A percentile compares a stretch with the other conserved stretches of the same genome.
Evolutionary conservation across 2,329 filamentous ascomycete species (phyloP).

Genomic region (Pseudofabraea citricarpa): DNA sequence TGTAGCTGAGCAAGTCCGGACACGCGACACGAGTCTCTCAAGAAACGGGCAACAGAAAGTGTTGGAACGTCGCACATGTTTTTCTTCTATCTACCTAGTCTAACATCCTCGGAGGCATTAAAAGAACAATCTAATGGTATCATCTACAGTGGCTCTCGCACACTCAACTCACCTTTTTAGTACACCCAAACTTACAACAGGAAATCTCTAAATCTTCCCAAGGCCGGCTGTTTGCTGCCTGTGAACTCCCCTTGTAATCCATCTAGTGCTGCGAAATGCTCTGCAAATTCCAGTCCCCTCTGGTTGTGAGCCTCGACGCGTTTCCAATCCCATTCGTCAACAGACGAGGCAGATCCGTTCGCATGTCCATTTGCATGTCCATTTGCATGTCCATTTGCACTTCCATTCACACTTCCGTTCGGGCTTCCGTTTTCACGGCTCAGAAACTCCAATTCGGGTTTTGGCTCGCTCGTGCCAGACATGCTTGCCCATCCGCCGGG

Average conservation of each 20-base stretch:
- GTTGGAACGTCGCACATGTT: too few species aligned
- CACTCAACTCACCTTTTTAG: too few species aligned
- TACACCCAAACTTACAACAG: conserved; percentile 16
- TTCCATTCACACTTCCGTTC: not conserved
- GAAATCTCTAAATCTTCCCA: conserved; percentile 28
- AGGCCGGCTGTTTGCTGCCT: conserved; percentile 24
- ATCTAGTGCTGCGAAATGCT: conserved; percentile 54
- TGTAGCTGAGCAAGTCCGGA: too few species aligned
- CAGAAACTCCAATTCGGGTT: not conserved
- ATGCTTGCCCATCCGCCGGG: conserved; percentile 58
- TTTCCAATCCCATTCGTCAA: conserved; percentile 50
- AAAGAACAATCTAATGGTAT: too few species aligned
- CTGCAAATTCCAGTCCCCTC: conserved; percentile 49
- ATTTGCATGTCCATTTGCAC: conserved; percentile 4
- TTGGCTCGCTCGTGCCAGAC: conserved; percentile 17
- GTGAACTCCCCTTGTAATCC: conserved; percentile 35
- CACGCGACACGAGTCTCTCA: too few species aligned
- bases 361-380: conserved; percentile 2
- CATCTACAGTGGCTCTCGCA: too few species aligned
- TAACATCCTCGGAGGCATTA: too few species aligned
- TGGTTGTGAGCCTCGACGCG: conserved; percentile 49
- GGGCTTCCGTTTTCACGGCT: conserved; percentile 15
- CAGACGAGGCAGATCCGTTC: not conserved
- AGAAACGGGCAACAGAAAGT: too few species aligned
- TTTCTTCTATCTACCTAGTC: too few species aligned